These are phyloP conservation scores for Suhomyces pyralidae DNA, from an alignment of 805 yeast genomes.

Conservation along the genomic window DNA sequence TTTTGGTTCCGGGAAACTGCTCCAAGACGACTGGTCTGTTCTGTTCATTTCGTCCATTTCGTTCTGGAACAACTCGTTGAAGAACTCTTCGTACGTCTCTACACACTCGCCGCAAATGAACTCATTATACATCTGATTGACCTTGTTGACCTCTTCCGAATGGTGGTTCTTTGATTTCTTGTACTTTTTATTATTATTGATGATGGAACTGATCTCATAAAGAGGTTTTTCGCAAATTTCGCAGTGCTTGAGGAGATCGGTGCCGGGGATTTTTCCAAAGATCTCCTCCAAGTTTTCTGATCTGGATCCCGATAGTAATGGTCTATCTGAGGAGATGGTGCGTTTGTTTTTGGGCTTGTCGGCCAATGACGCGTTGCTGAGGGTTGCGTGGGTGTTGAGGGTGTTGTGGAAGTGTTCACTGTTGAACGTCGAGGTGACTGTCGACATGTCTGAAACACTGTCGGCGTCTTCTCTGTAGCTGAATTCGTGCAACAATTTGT, in stretches of 20 bases:
- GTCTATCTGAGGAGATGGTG: slow-evolving; percentile 8
- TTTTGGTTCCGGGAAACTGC: background rate
- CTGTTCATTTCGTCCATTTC: slow-evolving; percentile 7
- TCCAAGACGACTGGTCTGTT: background rate
- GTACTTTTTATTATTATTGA: slow-evolving; percentile 20
- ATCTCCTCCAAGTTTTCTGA: slow-evolving; percentile 33
- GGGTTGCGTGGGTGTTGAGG: background rate
- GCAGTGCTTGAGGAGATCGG: slow-evolving; percentile 47
- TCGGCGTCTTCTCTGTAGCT: slow-evolving; percentile 3
- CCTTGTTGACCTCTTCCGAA: slow-evolving; percentile 12
- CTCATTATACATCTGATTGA: slow-evolving; percentile 39
- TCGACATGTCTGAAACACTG: slow-evolving; percentile 8
- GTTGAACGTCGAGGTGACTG: slow-evolving; percentile 6
- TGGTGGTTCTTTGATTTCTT: slow-evolving; percentile 2
- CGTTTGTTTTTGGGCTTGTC: slow-evolving; percentile 8
- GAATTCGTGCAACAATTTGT: background rate
- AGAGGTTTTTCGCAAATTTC: slow-evolving; percentile 69
- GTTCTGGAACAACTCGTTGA: slow-evolving; percentile 35
- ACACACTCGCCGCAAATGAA: slow-evolving; percentile 64
- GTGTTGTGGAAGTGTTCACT: slow-evolving; percentile 4
- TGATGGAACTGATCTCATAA: slow-evolving; percentile 53
- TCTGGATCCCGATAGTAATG: background rate
- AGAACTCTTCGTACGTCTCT: slow-evolving; percentile 51
- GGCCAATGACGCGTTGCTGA: background rate
- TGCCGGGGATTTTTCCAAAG: slow-evolving; percentile 38